A percentile compares a stretch with the other conserved stretches of the same genome.
Conservation (phyloP, 2,329 filamentous ascomycete species). For the Colletotrichum chrysophilum region DNA sequence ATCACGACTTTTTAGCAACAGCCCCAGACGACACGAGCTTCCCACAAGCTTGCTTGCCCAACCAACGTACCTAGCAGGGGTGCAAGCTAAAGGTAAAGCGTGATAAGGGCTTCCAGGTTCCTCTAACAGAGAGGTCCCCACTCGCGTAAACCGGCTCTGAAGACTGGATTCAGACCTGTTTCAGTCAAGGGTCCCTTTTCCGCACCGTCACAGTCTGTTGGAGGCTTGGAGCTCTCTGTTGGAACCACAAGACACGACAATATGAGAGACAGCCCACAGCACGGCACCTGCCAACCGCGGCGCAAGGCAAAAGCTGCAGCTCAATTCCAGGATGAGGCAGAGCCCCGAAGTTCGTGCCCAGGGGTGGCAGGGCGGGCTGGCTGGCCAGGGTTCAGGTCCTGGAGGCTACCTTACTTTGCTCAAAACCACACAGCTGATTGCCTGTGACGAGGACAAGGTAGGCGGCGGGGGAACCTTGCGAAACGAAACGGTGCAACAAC, state of each 20-base stretch:
- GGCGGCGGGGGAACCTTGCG: not conserved
- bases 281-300: not conserved
- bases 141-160: constrained; percentile 1
- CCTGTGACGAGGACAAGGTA: not conserved
- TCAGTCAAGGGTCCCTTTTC: constrained; percentile 1
- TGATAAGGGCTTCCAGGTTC: not conserved
- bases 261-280: not conserved
- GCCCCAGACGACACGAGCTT: not conserved
- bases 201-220: not conserved
- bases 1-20: not conserved
- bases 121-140: not conserved
- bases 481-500: constrained; percentile 14
- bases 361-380: not conserved
- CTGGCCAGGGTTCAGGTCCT: not conserved
- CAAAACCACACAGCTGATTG: not conserved
- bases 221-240: not conserved
- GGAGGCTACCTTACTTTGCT: not conserved
- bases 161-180: constrained; percentile 12
- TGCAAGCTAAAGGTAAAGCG: not conserved
- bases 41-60: not conserved
- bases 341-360: not conserved
- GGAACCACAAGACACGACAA: not conserved
- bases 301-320: not conserved
- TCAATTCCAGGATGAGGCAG: constrained; percentile 9
- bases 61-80: not conserved